These are phyloP conservation scores for Kodamaea laetipori DNA, from an alignment of 805 yeast species.

Conservation along the genomic window DNA sequence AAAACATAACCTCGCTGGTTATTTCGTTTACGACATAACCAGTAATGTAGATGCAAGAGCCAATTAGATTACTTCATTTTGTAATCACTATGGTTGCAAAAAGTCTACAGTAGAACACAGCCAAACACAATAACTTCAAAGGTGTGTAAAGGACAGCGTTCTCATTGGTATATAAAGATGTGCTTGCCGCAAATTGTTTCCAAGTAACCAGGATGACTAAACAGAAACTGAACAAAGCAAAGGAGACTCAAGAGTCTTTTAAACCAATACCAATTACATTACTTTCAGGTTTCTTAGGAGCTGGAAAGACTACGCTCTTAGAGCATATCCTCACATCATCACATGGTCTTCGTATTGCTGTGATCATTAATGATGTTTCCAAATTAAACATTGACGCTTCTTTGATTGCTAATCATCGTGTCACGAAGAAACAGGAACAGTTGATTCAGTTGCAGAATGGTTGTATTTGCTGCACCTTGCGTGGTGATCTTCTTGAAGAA, in stretches of 20 bases:
- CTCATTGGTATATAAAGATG: background rate
- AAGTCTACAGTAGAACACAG: background rate
- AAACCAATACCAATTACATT: constrained; percentile 46
- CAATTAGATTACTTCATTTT: background rate
- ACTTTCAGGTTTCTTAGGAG: constrained; percentile 49
- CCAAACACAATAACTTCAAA: background rate
- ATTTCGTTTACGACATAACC: background rate
- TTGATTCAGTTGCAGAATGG: constrained; percentile 50
- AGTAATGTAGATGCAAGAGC: background rate
- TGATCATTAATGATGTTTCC: constrained; percentile 49
- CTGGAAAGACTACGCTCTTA: constrained; percentile 50
- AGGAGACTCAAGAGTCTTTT: background rate
- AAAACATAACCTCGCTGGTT: no score
- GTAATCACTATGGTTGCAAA: constrained; percentile 4
- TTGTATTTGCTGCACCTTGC: constrained; percentile 50
- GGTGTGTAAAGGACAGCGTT: background rate
- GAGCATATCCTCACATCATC: constrained; percentile 42
- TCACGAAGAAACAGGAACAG: constrained; percentile 44
- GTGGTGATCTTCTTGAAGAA: constrained; percentile 50
- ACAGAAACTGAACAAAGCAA: background rate
- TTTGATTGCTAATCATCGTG: constrained; percentile 40
- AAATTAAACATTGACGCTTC: constrained; percentile 47
- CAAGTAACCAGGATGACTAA: background rate
- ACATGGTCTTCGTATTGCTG: constrained; percentile 47
- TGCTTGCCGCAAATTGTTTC: background rate